Evolutionary conservation across 1,139 yeast genomes (phyloP).

Genomic region (Magnusiomyces sp.): DNA sequence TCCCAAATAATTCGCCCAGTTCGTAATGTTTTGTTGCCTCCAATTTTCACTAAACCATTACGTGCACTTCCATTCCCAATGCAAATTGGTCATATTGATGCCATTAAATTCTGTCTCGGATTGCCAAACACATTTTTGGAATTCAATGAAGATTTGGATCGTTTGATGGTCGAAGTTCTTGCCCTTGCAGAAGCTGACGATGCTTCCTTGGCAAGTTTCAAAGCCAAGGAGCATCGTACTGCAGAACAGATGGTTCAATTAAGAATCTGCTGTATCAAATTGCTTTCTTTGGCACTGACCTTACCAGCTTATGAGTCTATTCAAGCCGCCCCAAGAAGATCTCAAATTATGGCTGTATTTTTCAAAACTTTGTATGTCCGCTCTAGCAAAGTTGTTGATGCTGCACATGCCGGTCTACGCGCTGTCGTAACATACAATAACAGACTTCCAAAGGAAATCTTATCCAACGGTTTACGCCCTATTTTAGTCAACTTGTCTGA

Average conservation of each 20-base stretch:
- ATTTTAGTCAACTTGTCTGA: slow-evolving; percentile 93
- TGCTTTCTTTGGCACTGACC: slow-evolving; percentile 75
- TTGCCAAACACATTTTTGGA: slow-evolving; percentile 74
- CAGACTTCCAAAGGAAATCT: slow-evolving; percentile 81
- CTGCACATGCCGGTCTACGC: slow-evolving; percentile 84
- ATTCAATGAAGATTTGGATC: slow-evolving; percentile 78
- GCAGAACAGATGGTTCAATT: slow-evolving; percentile 79
- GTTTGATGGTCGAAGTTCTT: slow-evolving; percentile 80
- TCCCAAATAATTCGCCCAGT: slow-evolving; percentile 75
- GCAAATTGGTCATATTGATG: slow-evolving; percentile 98
- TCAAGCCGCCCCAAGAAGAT: slow-evolving; percentile 75
- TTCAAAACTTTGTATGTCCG: slow-evolving; percentile 87
- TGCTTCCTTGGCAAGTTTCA: slow-evolving; percentile 81
- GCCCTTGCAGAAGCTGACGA: slow-evolving; percentile 97
- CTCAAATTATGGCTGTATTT: slow-evolving; percentile 83
- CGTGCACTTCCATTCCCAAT: slow-evolving; percentile 95
- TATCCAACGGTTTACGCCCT: slow-evolving; percentile 91
- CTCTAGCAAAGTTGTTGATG: slow-evolving; percentile 81
- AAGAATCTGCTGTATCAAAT: slow-evolving; percentile 79
- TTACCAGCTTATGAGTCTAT: slow-evolving; percentile 38
- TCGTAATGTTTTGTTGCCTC: slow-evolving; percentile 72
- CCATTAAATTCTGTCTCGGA: slow-evolving; percentile 80
- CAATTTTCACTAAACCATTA: slow-evolving; percentile 92
- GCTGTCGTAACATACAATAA: slow-evolving; percentile 79
- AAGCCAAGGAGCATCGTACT: slow-evolving; percentile 78